Percentiles rank a stretch among this genome's conserved stretches.
These are phyloP conservation scores for Phytopythium aichiense DNA, from an alignment of 352 stramenopile species.

Conservation along the genomic window DNA sequence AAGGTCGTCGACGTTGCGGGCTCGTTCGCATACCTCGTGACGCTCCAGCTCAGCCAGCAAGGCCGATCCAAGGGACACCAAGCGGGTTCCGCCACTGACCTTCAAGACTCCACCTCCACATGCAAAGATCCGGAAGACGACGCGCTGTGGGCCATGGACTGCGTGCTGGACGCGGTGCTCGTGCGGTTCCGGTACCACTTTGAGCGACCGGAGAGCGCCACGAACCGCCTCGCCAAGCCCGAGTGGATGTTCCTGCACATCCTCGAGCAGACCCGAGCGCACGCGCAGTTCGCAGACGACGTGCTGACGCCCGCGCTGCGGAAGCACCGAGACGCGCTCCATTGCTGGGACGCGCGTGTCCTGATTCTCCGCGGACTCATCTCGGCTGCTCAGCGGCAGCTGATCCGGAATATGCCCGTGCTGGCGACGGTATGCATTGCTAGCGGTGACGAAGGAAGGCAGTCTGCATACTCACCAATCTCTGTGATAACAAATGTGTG, in stretches of 20 bases:
- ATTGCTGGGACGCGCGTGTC: constrained; percentile 57
- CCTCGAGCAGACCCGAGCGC: constrained; percentile 43
- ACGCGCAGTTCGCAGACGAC: constrained; percentile 36
- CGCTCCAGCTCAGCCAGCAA: constrained; percentile 49
- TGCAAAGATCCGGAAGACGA: constrained; percentile 8
- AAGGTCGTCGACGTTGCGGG: constrained; percentile 26
- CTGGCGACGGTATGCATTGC: constrained; percentile 31
- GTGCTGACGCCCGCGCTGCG: constrained; percentile 47
- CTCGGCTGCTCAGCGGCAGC: constrained; percentile 35
- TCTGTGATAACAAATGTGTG: constrained; percentile 3
- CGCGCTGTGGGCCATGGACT: constrained; percentile 59
- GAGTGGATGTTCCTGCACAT: constrained; percentile 72
- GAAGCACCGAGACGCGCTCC: constrained; percentile 31
- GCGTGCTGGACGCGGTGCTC: constrained; percentile 47
- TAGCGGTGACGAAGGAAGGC: not conserved
- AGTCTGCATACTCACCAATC: not conserved
- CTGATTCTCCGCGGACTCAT: constrained; percentile 54
- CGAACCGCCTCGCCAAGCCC: constrained; percentile 67
- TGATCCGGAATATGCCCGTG: constrained; percentile 39
- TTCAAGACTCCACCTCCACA: not conserved
- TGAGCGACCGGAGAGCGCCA: constrained; percentile 55
- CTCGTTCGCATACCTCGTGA: constrained; percentile 52
- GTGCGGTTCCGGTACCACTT: constrained; percentile 76
- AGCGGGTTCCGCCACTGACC: not conserved
- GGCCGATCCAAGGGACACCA: constrained; percentile 3